phyloP scores from a whole-genome alignment of 208 protist genomes.

The Trypanosoma conorhini region DNA sequence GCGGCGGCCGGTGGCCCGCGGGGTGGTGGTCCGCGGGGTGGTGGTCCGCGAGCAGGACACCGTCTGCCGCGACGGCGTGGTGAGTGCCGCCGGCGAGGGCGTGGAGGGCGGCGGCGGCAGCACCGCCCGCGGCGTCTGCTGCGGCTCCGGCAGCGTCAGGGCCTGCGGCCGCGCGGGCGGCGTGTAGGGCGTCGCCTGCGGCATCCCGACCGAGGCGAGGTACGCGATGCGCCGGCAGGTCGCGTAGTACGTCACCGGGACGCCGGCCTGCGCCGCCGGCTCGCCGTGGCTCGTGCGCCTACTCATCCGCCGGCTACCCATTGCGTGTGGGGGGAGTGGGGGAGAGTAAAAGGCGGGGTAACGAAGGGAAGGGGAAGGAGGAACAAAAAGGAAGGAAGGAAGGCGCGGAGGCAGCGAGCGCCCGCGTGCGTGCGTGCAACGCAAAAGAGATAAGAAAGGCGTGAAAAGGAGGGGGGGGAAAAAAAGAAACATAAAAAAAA shows the following conservation, averaged over 20 bases:
- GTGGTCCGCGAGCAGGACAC: neutral
- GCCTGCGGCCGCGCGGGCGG: neutral
- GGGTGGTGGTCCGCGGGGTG: neutral
- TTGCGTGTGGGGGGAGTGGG: too few relatives aligned
- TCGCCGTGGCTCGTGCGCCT: neutral
- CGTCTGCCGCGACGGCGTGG: neutral
- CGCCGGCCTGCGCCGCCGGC: neutral
- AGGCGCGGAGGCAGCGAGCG: too few relatives aligned
- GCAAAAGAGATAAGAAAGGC: neutral
- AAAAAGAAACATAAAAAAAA: too few relatives aligned
- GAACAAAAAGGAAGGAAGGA: too few relatives aligned
- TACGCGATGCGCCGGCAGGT: conserved; percentile 39
- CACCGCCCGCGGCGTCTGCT: too few relatives aligned
- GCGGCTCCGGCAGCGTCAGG: conserved; percentile 11
- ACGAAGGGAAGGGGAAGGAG: neutral
- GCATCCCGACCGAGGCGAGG: conserved; percentile 23
- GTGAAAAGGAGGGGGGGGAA: too few relatives aligned
- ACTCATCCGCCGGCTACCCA: neutral
- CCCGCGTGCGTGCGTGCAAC: neutral
- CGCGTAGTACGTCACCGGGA: conserved; percentile 49
- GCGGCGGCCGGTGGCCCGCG: neutral
- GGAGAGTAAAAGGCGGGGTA: too few relatives aligned
- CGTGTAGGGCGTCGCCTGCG: conserved; percentile 27
- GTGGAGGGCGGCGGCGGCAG: too few relatives aligned
- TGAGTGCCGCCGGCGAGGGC: neutral